Evolutionary conservation across 2,329 filamentous ascomycete genomes (phyloP).

Genomic region (Calonectria naviculata): DNA sequence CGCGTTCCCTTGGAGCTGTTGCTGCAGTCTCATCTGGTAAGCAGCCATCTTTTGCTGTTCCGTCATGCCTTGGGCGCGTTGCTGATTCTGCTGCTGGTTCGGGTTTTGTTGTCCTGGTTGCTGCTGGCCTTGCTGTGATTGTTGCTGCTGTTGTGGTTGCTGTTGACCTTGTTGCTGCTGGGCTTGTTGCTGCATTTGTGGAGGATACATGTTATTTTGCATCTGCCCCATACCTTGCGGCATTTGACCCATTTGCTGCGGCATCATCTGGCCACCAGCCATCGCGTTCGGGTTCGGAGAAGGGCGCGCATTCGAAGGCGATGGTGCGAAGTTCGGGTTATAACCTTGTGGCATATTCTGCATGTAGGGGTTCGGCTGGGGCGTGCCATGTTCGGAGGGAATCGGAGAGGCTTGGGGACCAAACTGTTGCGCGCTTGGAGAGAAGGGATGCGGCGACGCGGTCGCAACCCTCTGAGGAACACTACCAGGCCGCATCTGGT

Average conservation of each 20-base stretch:
- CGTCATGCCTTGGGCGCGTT: slow-evolving; percentile 48
- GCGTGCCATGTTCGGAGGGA: slow-evolving; percentile 80
- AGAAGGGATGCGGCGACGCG: slow-evolving; percentile 92
- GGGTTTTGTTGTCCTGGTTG: slow-evolving; percentile 37
- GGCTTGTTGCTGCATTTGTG: slow-evolving; percentile 57
- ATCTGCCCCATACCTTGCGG: slow-evolving; percentile 60
- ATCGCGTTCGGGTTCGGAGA: slow-evolving; percentile 66
- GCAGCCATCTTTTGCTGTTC: slow-evolving; percentile 80
- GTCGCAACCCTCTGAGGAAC: slow-evolving; percentile 88
- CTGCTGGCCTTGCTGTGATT: slow-evolving; percentile 51
- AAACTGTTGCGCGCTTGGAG: slow-evolving; percentile 79
- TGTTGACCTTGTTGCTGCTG: slow-evolving; percentile 57
- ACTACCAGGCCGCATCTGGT: slow-evolving; percentile 77
- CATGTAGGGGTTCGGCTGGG: slow-evolving; percentile 79
- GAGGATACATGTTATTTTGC: slow-evolving; percentile 54
- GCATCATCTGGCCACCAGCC: slow-evolving; percentile 64
- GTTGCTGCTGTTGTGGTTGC: slow-evolving; percentile 53
- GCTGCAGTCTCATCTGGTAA: slow-evolving; percentile 87
- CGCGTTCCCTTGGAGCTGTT: slow-evolving; percentile 72
- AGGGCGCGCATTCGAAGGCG: slow-evolving; percentile 66
- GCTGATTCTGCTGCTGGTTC: slow-evolving; percentile 48
- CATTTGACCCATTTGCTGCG: slow-evolving; percentile 62
- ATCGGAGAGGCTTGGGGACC: slow-evolving; percentile 79
- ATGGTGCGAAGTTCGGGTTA: slow-evolving; percentile 68
- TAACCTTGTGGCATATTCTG: slow-evolving; percentile 69